These are phyloP conservation scores for Debaryomyces coudertii DNA, from an alignment of 1,139 yeast genomes.

Conservation along the genomic window DNA sequence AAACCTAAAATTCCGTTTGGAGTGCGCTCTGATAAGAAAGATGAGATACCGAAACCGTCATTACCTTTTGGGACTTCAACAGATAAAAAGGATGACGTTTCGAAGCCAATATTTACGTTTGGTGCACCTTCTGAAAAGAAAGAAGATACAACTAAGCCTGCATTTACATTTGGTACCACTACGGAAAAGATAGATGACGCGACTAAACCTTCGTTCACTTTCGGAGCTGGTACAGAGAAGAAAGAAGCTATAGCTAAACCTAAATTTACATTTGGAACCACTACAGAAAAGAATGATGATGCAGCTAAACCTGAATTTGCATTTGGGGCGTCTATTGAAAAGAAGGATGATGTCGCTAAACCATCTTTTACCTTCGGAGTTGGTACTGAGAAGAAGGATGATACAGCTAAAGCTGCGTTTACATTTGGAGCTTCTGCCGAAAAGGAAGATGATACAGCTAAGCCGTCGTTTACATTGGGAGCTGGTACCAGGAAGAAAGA, in stretches of 20 bases:
- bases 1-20: not conserved
- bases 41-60: not conserved
- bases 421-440: slow-evolving; percentile 14
- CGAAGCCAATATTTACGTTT: not conserved
- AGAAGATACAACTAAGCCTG: not conserved
- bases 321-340: slow-evolving; percentile 4
- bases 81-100: not conserved
- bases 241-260: slow-evolving; percentile 10
- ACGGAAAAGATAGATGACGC: slow-evolving; percentile 11
- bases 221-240: not conserved
- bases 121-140: not conserved
- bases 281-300: not conserved
- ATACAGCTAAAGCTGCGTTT: slow-evolving; percentile 14
- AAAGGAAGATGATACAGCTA: slow-evolving; percentile 10
- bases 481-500: slow-evolving; percentile 13
- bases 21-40: not conserved
- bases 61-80: not conserved
- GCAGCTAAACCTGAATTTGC: slow-evolving; percentile 7
- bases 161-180: slow-evolving; percentile 9
- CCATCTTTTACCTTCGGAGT: slow-evolving; percentile 16
- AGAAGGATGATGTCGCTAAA: not conserved
- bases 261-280: slow-evolving; percentile 12
- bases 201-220: slow-evolving; percentile 8
- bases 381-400: slow-evolving; percentile 8
- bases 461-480: slow-evolving; percentile 14